phyloP scores from a whole-genome alignment of 331 rosid species.

The Rhamnella rubrinervis region DNA sequence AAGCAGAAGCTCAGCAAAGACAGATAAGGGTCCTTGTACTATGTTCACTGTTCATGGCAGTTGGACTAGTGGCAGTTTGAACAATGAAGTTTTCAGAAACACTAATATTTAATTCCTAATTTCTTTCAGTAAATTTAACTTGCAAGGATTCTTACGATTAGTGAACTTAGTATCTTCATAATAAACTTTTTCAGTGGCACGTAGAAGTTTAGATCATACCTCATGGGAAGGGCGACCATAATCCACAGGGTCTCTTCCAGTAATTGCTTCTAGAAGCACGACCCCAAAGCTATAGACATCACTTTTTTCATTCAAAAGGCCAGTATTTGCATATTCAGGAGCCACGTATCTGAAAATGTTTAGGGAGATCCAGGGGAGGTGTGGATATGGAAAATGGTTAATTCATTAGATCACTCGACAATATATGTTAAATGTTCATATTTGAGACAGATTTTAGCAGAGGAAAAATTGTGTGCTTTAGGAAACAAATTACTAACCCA shows the following conservation, averaged over 20 bases:
- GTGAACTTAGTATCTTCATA: too few species aligned
- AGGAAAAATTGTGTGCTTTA: slow-evolving; percentile 6
- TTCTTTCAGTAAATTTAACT: not conserved
- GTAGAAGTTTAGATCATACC: slow-evolving; percentile 35
- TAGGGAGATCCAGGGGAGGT: not conserved
- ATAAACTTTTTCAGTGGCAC: too few species aligned
- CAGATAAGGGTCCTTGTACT: not conserved
- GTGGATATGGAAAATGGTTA: slow-evolving; percentile 1
- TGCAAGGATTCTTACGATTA: not conserved
- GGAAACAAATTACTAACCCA: slow-evolving; percentile 53
- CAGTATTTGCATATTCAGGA: slow-evolving; percentile 90
- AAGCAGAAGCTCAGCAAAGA: slow-evolving; percentile 6
- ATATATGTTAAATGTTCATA: too few species aligned
- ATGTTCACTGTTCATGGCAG: not conserved
- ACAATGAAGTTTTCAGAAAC: not conserved
- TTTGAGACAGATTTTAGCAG: slow-evolving; percentile 10
- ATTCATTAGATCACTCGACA: not conserved
- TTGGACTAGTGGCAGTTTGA: not conserved
- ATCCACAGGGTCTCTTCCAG: slow-evolving; percentile 94
- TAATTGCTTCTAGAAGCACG: slow-evolving; percentile 74
- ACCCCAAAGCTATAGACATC: slow-evolving; percentile 96
- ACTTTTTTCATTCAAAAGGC: slow-evolving; percentile 89
- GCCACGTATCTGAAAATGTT: slow-evolving; percentile 66
- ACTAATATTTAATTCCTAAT: not conserved
- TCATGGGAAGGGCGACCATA: slow-evolving; percentile 79